A percentile compares a stretch with the other conserved stretches of the same genome.
Conservation (phyloP, 2,329 filamentous ascomycete species). For the Chaetomiaceae sp. region DNA sequence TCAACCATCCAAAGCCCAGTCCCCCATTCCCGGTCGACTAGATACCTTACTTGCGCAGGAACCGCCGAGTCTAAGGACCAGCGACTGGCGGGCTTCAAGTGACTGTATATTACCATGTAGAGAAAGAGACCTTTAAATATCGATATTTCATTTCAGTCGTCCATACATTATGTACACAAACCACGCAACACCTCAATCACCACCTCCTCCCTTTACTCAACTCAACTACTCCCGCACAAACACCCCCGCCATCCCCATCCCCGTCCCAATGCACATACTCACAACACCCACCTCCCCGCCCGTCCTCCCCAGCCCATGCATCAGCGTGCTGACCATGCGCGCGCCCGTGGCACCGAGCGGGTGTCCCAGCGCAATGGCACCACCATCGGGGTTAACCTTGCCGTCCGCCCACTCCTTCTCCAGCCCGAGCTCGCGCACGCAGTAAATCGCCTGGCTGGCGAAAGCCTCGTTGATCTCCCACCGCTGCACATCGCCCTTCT, state of each 20-base stretch:
- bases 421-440: slow-evolving; percentile 64
- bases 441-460: slow-evolving; percentile 64
- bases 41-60: no score
- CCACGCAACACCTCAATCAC: not conserved
- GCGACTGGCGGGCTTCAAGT: no score
- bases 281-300: slow-evolving; percentile 77
- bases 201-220: not conserved
- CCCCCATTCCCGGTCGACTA: no score
- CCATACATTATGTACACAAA: not conserved
- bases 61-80: no score
- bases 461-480: slow-evolving; percentile 95
- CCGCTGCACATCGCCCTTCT: slow-evolving; percentile 65
- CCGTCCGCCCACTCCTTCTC: slow-evolving; percentile 57
- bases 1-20: no score
- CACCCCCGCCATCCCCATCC: slow-evolving; percentile 60
- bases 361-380: slow-evolving; percentile 90
- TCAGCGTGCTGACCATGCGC: slow-evolving; percentile 69
- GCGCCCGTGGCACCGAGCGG: slow-evolving; percentile 86
- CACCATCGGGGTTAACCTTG: slow-evolving; percentile 85
- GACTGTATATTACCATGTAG: no score
- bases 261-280: slow-evolving; percentile 84
- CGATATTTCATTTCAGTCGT: slow-evolving; percentile 16
- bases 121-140: not conserved
- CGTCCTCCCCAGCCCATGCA: slow-evolving; percentile 62
- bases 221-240: slow-evolving; percentile 31